These are phyloP conservation scores for Farysia itapuensis DNA, from an alignment of 1,284 basidiomycete species.

Conservation along the genomic window DNA sequence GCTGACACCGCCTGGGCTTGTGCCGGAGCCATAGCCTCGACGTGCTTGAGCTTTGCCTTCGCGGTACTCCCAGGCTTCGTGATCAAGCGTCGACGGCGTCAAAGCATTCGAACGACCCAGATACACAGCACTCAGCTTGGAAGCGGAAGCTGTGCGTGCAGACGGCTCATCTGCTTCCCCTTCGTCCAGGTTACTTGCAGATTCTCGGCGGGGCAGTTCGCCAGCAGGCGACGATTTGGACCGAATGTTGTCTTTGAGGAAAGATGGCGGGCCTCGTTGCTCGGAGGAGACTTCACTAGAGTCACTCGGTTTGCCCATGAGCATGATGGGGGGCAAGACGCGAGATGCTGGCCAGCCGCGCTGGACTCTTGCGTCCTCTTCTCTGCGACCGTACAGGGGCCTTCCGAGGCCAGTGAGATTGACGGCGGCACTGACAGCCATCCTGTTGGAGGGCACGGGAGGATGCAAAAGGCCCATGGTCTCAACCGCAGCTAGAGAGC, in stretches of 20 bases:
- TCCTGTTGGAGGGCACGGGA: conserved; percentile 19
- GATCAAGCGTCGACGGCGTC: conserved; percentile 35
- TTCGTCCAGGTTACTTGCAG: conserved; percentile 8
- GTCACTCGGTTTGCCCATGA: conserved; percentile 2
- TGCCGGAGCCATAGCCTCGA: conserved; percentile 25
- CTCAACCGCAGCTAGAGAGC: conserved; percentile 32
- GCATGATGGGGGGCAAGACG: conserved; percentile 24
- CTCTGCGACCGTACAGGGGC: conserved; percentile 20
- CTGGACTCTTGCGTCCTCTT: conserved; percentile 11
- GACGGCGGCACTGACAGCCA: conserved; percentile 34
- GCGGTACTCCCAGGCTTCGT: conserved; percentile 46
- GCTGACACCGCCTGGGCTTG: conserved; percentile 27
- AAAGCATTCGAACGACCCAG: conserved; percentile 19
- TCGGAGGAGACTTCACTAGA: neutral
- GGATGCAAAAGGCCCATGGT: conserved; percentile 45
- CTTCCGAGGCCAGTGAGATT: conserved; percentile 30
- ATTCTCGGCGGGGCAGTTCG: conserved; percentile 21
- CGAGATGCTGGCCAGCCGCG: conserved; percentile 25
- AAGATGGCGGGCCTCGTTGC: conserved; percentile 10
- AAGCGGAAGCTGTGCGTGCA: neutral
- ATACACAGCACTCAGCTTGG: neutral
- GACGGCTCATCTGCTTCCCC: neutral
- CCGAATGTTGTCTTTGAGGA: conserved; percentile 23
- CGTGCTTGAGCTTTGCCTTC: conserved; percentile 41
- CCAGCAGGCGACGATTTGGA: conserved; percentile 33